Conservation (phyloP, 176 grass and related monocot genomes). For the Themeda triandra region DNA sequence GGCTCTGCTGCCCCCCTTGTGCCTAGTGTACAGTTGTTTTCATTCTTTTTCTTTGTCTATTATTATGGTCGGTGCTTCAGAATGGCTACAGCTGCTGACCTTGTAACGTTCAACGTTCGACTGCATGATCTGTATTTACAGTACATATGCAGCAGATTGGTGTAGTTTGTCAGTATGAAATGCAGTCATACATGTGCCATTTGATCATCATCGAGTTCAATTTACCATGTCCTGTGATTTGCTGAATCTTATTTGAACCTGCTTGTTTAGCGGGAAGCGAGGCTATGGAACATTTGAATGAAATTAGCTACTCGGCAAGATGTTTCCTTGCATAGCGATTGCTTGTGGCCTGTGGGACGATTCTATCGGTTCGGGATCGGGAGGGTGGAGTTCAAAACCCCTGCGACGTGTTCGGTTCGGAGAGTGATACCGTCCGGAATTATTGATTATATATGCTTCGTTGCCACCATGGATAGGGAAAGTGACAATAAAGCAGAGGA, state of each 20-base stretch:
- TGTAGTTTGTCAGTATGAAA: not conserved
- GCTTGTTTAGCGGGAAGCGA: not conserved
- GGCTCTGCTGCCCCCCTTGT: not conserved
- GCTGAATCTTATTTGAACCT: not conserved
- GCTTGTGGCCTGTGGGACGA: too few relatives aligned
- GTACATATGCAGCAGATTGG: not conserved
- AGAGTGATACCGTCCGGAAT: too few relatives aligned
- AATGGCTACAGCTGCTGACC: not conserved
- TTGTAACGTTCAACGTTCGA: not conserved
- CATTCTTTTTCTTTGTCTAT: not conserved
- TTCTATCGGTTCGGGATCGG: too few relatives aligned
- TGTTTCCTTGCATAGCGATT: not conserved
- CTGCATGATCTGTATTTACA: conserved; percentile 13
- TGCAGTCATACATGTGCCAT: not conserved
- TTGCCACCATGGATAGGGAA: conserved; percentile 27
- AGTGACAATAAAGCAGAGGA: conserved; percentile 44
- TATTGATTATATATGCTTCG: too few relatives aligned
- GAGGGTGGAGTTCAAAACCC: too few relatives aligned
- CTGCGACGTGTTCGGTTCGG: too few relatives aligned
- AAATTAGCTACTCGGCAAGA: not conserved
- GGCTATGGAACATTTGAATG: not conserved
- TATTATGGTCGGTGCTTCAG: not conserved
- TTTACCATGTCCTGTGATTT: not conserved
- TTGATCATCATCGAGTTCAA: not conserved
- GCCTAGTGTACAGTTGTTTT: conserved; percentile 14